A percentile compares a stretch with the other conserved stretches of the same genome.
Evolutionary conservation across 2,329 filamentous ascomycete genomes (phyloP).

Genomic region (Simplicillium aogashimaense): DNA sequence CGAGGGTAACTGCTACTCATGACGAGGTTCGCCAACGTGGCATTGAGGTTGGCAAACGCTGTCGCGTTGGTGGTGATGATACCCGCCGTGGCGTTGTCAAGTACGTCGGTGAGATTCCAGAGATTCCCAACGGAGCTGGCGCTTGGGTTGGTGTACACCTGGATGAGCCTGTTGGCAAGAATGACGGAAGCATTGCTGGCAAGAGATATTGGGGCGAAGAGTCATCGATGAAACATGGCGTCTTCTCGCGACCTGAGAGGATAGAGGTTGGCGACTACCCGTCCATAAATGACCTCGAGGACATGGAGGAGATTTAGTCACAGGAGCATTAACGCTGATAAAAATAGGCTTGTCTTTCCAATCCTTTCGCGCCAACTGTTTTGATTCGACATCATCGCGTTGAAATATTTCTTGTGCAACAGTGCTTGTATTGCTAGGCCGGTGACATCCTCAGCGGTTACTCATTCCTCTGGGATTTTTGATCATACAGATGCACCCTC

Average conservation of each 20-base stretch:
- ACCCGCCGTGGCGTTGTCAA: slow-evolving; percentile 57
- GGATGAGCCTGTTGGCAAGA: slow-evolving; percentile 75
- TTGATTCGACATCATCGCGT: too few species aligned
- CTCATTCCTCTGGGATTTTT: too few species aligned
- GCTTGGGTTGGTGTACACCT: slow-evolving; percentile 66
- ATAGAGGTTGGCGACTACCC: slow-evolving; percentile 69
- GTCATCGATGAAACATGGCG: slow-evolving; percentile 58
- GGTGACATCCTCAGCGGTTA: too few species aligned
- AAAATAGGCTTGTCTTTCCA: not conserved
- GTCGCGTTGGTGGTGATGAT: slow-evolving; percentile 58
- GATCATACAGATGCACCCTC: too few species aligned
- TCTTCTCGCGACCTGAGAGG: slow-evolving; percentile 70
- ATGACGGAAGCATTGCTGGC: slow-evolving; percentile 62
- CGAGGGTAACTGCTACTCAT: slow-evolving; percentile 58
- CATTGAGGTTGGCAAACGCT: slow-evolving; percentile 53
- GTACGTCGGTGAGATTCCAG: slow-evolving; percentile 64
- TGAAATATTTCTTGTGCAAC: too few species aligned
- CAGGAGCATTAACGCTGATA: not conserved
- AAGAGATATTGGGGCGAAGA: slow-evolving; percentile 61
- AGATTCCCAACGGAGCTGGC: slow-evolving; percentile 57
- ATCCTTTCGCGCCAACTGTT: too few species aligned
- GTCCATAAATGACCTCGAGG: slow-evolving; percentile 61
- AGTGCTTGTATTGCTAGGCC: too few species aligned
- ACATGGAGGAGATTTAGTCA: slow-evolving; percentile 62
- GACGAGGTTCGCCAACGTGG: slow-evolving; percentile 62